Evolutionary conservation across 208 protist genomes (phyloP).

Genomic region (Acanthamoeba culbertsoni): DNA sequence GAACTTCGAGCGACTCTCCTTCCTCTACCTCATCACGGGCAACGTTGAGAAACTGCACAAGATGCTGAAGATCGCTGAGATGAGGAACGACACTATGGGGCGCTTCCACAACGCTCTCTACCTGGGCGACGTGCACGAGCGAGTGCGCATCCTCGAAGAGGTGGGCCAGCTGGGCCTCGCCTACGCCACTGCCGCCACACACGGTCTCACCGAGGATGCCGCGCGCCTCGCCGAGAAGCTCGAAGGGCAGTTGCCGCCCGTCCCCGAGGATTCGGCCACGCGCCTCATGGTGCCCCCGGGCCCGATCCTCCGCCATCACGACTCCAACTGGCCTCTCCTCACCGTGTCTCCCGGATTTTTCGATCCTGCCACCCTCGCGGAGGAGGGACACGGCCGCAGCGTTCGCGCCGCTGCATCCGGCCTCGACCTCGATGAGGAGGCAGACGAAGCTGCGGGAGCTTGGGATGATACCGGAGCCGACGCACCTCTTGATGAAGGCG

Average conservation of each 20-base stretch:
- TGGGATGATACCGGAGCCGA: background rate
- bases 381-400: constrained; percentile 45
- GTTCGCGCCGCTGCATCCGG: constrained; percentile 55
- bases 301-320: constrained; percentile 75
- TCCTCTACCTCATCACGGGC: constrained; percentile 96
- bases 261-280: background rate
- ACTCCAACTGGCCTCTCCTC: constrained; percentile 88
- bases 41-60: constrained; percentile 92
- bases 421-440: constrained; percentile 64
- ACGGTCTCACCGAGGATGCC: constrained; percentile 89
- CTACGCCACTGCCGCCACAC: constrained; percentile 87
- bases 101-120: constrained; percentile 94
- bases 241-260: background rate
- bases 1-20: constrained; percentile 90
- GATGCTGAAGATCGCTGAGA: constrained; percentile 88
- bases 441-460: background rate
- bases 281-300: constrained; percentile 72
- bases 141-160: constrained; percentile 86
- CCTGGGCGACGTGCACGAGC: constrained; percentile 89
- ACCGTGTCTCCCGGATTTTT: constrained; percentile 77
- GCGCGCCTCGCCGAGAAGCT: constrained; percentile 72
- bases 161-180: constrained; percentile 80
- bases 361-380: constrained; percentile 43
- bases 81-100: constrained; percentile 88
- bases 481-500: background rate